Evolutionary conservation across 1,284 basidiomycete species (phyloP).

Genomic region (Apiotrichum siamense): DNA sequence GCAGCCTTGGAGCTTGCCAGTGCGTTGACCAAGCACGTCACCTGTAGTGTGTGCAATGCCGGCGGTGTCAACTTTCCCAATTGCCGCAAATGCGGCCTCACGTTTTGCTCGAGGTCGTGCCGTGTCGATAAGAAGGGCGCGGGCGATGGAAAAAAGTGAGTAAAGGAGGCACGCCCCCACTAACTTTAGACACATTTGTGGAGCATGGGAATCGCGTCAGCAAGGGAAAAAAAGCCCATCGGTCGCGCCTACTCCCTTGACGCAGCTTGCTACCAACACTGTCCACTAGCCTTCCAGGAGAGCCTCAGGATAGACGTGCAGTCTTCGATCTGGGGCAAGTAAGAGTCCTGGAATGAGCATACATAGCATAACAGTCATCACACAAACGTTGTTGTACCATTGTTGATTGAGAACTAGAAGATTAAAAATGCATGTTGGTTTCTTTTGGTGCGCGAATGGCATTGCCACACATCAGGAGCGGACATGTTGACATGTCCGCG

Average conservation of each 20-base stretch:
- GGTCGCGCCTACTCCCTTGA: neutral
- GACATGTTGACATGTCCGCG: too few relatives aligned
- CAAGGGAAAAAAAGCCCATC: neutral
- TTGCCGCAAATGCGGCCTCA: slow-evolving; percentile 40
- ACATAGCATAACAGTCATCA: too few relatives aligned
- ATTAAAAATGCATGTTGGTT: too few relatives aligned
- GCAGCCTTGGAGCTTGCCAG: slow-evolving; percentile 35
- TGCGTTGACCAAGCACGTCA: slow-evolving; percentile 37
- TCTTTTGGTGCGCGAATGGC: too few relatives aligned
- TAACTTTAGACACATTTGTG: neutral
- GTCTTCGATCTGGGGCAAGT: too few relatives aligned
- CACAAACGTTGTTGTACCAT: too few relatives aligned
- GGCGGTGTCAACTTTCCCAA: slow-evolving; percentile 43
- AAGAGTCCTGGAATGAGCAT: too few relatives aligned
- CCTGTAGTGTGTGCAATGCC: slow-evolving; percentile 34
- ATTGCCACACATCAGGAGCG: too few relatives aligned
- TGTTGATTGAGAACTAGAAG: too few relatives aligned
- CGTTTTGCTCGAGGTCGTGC: slow-evolving; percentile 39
- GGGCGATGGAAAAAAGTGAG: slow-evolving; percentile 32
- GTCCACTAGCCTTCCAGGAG: too few relatives aligned
- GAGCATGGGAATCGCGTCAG: neutral
- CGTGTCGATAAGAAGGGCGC: slow-evolving; percentile 33
- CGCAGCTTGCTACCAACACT: neutral
- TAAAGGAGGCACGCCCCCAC: neutral
- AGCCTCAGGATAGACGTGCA: too few relatives aligned